Evolutionary conservation across 2,329 filamentous ascomycete genomes (phyloP), one percentile per base, ranked within the genome.

Genomic region (Talaromyces sp.): DNA sequence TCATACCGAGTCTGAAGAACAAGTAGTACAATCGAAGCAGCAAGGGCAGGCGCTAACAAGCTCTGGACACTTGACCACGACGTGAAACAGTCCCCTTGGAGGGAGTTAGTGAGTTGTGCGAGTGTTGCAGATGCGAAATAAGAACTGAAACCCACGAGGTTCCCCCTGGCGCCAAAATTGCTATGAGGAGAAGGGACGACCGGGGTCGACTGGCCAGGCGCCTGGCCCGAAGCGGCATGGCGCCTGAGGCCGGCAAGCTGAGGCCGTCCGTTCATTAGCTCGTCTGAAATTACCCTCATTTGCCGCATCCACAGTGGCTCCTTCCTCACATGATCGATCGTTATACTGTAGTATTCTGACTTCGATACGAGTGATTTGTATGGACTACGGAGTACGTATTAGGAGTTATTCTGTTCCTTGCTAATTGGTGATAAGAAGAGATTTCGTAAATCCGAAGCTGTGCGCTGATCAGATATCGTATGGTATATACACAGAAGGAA

Each of bases 81-180:
- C 53, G n/a, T 36, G 53, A 56, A 56, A 38, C 53, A 36, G 53
- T 36, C 53, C 53, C 31, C n/a, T 34, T 22, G 17, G 49, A 56
- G 51, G 51, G 31, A 34, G 29, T 22, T 40, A 40, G 5, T 10
- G 10, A 5, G 6, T 25, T 19, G 29, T 36, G 31, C 31, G 53
- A 25, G 31, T 56, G 53, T 34, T 31, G n/a, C 29, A 53, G 25
- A 45, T 19, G n/a, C 43, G 19, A 22, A 45, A 49, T 25, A 17
- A 34, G 56, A 25, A 59, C 56, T 59, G 56, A 59, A 59, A 59
- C 56, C 56, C 56, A 59, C 56, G 56, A 59, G 56, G n/a, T 29
- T 29, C 36, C 56, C 56, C 56, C 56, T 59, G 56, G 56, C 56
- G 56, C 13, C 56, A 59, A 43, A 59, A 10, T 43, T 58, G 56